Evolutionary conservation across 495 filamentous ascomycete species (phyloP), one percentile per base, ranked within the genome.

Genomic region (Articulospora tetracladia): DNA sequence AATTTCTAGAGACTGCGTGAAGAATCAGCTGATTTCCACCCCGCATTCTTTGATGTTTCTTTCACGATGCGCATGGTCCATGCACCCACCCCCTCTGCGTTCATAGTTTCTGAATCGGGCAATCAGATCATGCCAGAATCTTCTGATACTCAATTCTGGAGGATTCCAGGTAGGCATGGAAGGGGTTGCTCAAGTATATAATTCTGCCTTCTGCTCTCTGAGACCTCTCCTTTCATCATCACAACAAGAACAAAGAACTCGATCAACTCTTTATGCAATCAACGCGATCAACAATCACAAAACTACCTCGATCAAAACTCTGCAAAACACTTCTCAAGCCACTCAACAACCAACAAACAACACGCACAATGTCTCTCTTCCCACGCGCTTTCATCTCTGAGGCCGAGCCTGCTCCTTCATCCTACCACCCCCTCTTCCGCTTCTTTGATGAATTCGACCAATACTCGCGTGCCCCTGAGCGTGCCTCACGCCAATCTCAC

Each of bases 381-480:
- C 75, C 84, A 62, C 78, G 78, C 66, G 69, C 73, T 61, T 76
- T 80, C 69, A 52, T 73, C 53, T 67, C 73, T 51, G 74, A 66
- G 46, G 70, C 50, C 67, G 71, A 62, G 26, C 36, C 24, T 24
- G 15, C 53, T 25, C 30, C 32, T 13, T 30, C 47, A 26, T 75
- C 84, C 73, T 84, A 88, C 74, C 66, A 75, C 25, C 84, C 86
- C 26, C 80, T 93, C 66, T 89, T 93, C 80, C 84, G 83, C 48
- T 75, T 94, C 17, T 79, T 96, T 41, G 86, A 92, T 67, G 88
- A 91, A 74, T 89, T 87, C 68, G 87, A 87, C 68, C 73, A 71
- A 64, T 82, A 84, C 67, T 70, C 71, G 22, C 69, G 74, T 55
- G 61, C 69, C 59, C 27, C 46, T 50, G 54, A 64, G 53, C 47